These are phyloP conservation scores for Stephanodiscus triporus DNA, from an alignment of 108 stramenopile genomes.

Conservation along the genomic window DNA sequence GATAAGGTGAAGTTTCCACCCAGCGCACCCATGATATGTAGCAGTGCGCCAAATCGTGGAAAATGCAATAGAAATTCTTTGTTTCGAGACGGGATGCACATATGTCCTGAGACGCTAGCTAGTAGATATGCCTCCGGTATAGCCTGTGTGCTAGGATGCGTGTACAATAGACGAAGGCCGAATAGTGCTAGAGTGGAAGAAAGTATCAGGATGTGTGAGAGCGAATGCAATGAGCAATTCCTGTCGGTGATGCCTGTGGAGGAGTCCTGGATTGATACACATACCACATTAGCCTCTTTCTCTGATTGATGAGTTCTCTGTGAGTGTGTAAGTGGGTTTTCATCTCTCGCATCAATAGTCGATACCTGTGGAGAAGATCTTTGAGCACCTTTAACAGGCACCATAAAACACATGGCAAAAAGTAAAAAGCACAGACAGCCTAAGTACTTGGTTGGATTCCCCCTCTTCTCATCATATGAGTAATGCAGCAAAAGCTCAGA, in stretches of 20 bases:
- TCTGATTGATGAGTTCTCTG: neutral
- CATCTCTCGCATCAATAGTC: too few species aligned
- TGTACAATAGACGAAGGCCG: constrained; percentile 17
- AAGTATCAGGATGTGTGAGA: constrained; percentile 5
- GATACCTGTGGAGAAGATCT: too few species aligned
- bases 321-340: neutral
- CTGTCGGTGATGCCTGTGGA: constrained; percentile 24
- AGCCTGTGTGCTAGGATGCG: constrained; percentile 51
- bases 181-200: neutral
- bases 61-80: constrained; percentile 38
- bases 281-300: neutral
- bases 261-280: constrained; percentile 10
- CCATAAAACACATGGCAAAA: too few species aligned
- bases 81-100: constrained; percentile 52
- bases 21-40: constrained; percentile 4
- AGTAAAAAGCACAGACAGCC: too few species aligned
- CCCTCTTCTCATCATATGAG: too few species aligned
- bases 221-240: constrained; percentile 23
- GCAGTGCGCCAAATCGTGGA: neutral
- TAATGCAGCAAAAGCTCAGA: too few species aligned
- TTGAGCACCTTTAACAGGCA: too few species aligned
- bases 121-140: constrained; percentile 36
- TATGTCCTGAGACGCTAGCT: constrained; percentile 50
- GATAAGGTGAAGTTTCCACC: neutral
- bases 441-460: too few species aligned